Evolutionary conservation across 2,329 filamentous ascomycete species (phyloP), one percentile per base, ranked within the genome.

Genomic region (Amesomyces nigricolor): DNA sequence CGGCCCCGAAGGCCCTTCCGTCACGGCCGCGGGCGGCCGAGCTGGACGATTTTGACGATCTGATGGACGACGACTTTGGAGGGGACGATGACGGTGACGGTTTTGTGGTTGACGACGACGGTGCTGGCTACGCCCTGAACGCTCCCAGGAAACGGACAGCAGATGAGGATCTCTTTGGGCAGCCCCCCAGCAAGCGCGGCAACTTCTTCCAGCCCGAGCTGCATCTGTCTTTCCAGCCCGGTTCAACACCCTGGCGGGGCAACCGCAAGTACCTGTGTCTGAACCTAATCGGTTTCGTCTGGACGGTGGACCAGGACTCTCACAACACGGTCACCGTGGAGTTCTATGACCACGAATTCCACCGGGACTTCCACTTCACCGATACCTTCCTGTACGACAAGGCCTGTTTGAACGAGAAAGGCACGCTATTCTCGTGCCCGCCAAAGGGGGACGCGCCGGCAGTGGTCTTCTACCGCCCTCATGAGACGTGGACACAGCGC

Each of bases 321-420:
- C 87, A 92, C 64, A 84, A 97, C 68, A 99, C 94, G 1, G 86
- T 99, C 10, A 96, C 91, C 0, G 91, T 97, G 2, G 94, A 97
- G 66, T 99, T 99, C 69, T 96, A 97, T 69, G 95, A 99, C 70
- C 87, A 91, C 56, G 91, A 95, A 63, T 85, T 88, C 57, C 88
- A 96, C 68, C 82, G 92, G 47, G 91, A 97, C 69, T 96, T 96
- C 65, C 94, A 97, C 73, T 97, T 99, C 69, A 97, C 91, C 11
- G 94, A 99, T 68, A 92, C 91, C 0, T 96, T 91, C 68, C 78
- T 91, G 4, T 97, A 97, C 71, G 94, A 99, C 73, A 96, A 96
- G 71, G 92, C 94, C 17, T 97, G 92, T 66, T 77, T 99, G 55
- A 85, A 89, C 63, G 88, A 95, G 56, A 85, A 89, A 54, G 92